A percentile compares a stretch with the other conserved stretches of the same genome.
Conservation (phyloP, 169 alveolate species). For the Neospora caninum region DNA sequence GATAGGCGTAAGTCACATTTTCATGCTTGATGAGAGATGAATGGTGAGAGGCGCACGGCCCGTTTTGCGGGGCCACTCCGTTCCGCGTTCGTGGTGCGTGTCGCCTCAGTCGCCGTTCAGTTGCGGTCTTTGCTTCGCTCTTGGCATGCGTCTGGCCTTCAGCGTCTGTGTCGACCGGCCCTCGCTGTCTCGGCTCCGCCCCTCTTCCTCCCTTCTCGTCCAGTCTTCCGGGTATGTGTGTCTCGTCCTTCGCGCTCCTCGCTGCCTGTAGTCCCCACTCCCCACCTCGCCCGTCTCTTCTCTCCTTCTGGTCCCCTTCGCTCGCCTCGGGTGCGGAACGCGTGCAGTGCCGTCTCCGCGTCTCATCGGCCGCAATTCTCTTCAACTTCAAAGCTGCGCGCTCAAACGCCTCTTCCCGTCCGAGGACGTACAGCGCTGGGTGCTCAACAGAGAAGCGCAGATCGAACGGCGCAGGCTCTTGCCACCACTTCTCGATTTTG, state of each 20-base stretch:
- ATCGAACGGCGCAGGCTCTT: constrained; percentile 16
- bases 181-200: not conserved
- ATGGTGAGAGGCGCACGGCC: not conserved
- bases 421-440: not conserved
- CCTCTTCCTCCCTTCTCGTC: not conserved
- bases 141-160: not conserved
- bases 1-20: not conserved
- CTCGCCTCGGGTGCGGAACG: too few relatives aligned
- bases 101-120: not conserved
- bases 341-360: not conserved
- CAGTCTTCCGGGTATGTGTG: not conserved
- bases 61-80: not conserved
- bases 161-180: not conserved
- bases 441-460: not conserved
- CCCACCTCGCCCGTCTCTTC: not conserved
- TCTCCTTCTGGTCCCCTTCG: not conserved
- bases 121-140: not conserved
- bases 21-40: not conserved
- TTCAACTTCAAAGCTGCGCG: not conserved
- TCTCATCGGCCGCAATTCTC: not conserved
- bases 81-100: not conserved
- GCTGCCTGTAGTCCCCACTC: not conserved
- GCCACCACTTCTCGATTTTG: not conserved
- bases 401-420: not conserved
- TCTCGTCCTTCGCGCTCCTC: not conserved